A percentile compares a stretch with the other conserved stretches of the same genome.
phyloP scores from a whole-genome alignment of 768 basidiomycete genomes.

The Mycena capillaripes region DNA sequence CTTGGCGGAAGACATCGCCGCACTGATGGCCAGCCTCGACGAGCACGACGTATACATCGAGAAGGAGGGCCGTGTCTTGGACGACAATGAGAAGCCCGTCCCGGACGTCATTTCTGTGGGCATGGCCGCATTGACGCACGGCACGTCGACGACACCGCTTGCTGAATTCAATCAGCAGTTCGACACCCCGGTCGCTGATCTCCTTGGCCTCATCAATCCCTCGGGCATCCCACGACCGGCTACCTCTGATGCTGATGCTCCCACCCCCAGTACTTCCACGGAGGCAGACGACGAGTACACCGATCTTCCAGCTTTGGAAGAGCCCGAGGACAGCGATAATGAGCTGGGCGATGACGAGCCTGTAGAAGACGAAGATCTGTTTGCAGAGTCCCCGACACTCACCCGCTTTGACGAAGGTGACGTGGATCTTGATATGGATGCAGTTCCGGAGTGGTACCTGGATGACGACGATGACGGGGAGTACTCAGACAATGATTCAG shows the following conservation, averaged over 20 bases:
- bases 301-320: background rate
- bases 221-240: slow-evolving; percentile 13
- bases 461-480: background rate
- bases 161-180: slow-evolving; percentile 32
- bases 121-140: slow-evolving; percentile 15
- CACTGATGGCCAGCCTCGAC: slow-evolving; percentile 38
- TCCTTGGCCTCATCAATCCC: background rate
- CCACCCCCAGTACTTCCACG: background rate
- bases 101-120: slow-evolving; percentile 35
- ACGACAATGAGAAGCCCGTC: slow-evolving; percentile 30
- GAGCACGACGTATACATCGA: slow-evolving; percentile 40
- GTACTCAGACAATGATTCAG: background rate
- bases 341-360: background rate
- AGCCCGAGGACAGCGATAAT: background rate
- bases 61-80: slow-evolving; percentile 38
- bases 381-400: background rate
- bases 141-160: slow-evolving; percentile 23
- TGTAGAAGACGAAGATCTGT: background rate
- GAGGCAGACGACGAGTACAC: background rate
- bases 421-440: slow-evolving; percentile 7
- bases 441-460: background rate
- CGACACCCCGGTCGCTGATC: background rate
- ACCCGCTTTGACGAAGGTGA: slow-evolving; percentile 2
- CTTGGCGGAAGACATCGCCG: slow-evolving; percentile 45
- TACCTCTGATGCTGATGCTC: background rate